These are phyloP conservation scores for Monosporascus sp. DNA, from an alignment of 2,329 filamentous ascomycete species.

Conservation along the genomic window DNA sequence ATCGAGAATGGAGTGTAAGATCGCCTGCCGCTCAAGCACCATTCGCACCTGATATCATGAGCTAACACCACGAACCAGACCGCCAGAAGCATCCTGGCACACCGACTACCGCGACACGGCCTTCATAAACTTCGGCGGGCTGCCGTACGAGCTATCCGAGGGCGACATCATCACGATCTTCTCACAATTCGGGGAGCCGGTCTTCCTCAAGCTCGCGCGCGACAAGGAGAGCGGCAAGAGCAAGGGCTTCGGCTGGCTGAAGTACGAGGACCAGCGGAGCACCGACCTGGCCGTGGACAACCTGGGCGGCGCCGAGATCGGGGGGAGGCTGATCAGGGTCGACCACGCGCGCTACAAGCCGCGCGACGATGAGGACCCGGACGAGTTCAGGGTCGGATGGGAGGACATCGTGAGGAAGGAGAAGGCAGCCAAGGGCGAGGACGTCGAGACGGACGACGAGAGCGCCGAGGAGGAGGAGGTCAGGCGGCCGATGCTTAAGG, in stretches of 20 bases:
- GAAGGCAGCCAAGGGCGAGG: slow-evolving; percentile 34
- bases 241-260: slow-evolving; percentile 90
- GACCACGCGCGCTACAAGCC: slow-evolving; percentile 92
- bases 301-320: slow-evolving; percentile 76
- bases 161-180: slow-evolving; percentile 96
- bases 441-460: slow-evolving; percentile 32
- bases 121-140: slow-evolving; percentile 91
- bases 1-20: slow-evolving; percentile 80
- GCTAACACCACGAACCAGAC: slow-evolving; percentile 42
- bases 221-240: slow-evolving; percentile 97
- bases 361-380: slow-evolving; percentile 69
- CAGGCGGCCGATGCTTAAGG: slow-evolving; percentile 62
- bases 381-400: slow-evolving; percentile 55
- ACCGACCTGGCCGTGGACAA: slow-evolving; percentile 97
- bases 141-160: slow-evolving; percentile 89
- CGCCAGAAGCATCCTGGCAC: slow-evolving; percentile 89
- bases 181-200: slow-evolving; percentile 93
- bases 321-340: slow-evolving; percentile 76
- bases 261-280: slow-evolving; percentile 96
- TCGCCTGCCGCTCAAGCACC: too few species aligned
- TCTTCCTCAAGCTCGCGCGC: slow-evolving; percentile 84
- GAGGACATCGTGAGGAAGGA: slow-evolving; percentile 53
- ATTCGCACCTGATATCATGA: neutral
- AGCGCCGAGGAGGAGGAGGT: slow-evolving; percentile 34
- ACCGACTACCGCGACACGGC: slow-evolving; percentile 96